Evolutionary conservation across 2,329 filamentous ascomycete genomes (phyloP).

Genomic region (Gnomoniopsis sp.): DNA sequence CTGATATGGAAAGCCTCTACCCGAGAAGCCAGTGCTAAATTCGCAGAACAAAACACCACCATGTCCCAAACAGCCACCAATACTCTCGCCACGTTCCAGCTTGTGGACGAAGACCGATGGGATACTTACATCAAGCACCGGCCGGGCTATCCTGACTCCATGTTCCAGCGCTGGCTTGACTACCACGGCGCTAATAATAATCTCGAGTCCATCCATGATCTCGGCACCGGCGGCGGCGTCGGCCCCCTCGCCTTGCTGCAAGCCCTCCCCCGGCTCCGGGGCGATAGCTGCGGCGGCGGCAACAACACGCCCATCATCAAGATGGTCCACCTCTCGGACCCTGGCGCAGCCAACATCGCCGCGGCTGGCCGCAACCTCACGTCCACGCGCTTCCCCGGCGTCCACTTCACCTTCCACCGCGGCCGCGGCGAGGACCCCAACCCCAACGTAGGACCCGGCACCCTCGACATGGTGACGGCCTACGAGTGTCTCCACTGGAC

Average conservation of each 20-base stretch:
- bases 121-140: slow-evolving; percentile 1
- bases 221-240: slow-evolving; percentile 3
- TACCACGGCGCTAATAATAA: neutral
- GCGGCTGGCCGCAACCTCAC: neutral
- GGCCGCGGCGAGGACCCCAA: neutral
- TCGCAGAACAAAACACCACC: neutral
- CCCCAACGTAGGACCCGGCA: neutral
- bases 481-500: slow-evolving; percentile 10
- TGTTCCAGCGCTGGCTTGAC: slow-evolving; percentile 3
- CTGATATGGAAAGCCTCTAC: neutral
- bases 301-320: too few species aligned
- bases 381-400: neutral
- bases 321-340: neutral
- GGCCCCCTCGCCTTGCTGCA: neutral
- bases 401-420: neutral
- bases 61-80: neutral
- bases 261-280: neutral
- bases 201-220: neutral
- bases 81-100: neutral
- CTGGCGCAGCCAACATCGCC: neutral
- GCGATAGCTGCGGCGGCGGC: neutral
- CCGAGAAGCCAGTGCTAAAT: neutral
- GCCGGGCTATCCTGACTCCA: slow-evolving; percentile 1
- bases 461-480: slow-evolving; percentile 1
- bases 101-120: neutral